Conservation (phyloP, 2,329 filamentous ascomycete species). For the Volutella citrinella region DNA sequence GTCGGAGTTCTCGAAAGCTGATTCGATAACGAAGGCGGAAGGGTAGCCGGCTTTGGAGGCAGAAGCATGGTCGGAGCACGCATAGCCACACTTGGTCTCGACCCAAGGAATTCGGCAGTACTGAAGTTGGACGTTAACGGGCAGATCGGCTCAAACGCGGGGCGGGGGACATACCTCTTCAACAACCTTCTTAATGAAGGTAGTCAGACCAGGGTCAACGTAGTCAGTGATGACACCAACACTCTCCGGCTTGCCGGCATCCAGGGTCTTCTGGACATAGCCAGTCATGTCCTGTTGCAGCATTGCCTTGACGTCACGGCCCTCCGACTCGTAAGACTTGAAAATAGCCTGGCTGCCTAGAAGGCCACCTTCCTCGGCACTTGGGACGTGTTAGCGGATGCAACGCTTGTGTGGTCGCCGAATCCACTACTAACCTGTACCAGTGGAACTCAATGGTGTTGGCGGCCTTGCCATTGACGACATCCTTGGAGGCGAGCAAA, state of each 20-base stretch:
- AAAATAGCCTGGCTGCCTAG: constrained; percentile 91
- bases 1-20: constrained; percentile 63
- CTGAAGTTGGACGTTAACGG: no score
- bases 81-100: constrained; percentile 85
- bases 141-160: no score
- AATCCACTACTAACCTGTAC: constrained; percentile 61
- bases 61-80: constrained; percentile 73
- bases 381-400: no score
- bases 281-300: constrained; percentile 98
- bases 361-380: constrained; percentile 83
- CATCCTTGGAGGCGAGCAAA: constrained; percentile 68
- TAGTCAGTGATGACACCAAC: constrained; percentile 93
- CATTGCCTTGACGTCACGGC: constrained; percentile 87
- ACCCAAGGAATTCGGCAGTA: constrained; percentile 89
- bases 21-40: constrained; percentile 74
- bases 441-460: constrained; percentile 97
- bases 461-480: constrained; percentile 66
- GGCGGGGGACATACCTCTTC: constrained; percentile 40
- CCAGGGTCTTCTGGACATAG: constrained; percentile 77
- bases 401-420: no score
- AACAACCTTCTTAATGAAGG: constrained; percentile 88
- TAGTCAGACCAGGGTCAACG: constrained; percentile 77
- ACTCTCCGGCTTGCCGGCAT: constrained; percentile 77
- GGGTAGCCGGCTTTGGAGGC: constrained; percentile 73
- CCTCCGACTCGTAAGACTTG: constrained; percentile 68